Evolutionary conservation across 2,329 filamentous ascomycete genomes (phyloP).

Genomic region (Fusarium mundagurra): DNA sequence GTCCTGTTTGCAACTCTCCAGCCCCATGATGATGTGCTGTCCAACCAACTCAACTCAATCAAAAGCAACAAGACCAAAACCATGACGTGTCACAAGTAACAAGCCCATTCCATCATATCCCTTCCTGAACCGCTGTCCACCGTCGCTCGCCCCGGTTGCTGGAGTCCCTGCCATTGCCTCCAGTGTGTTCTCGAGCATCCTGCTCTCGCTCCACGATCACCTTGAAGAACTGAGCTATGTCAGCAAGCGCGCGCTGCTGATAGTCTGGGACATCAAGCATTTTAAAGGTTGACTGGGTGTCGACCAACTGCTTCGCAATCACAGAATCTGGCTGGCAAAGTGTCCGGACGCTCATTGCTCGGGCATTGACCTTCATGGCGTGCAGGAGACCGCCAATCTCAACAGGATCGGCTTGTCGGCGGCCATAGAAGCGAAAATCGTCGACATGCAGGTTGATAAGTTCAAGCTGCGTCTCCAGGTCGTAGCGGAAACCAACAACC

Average conservation of each 20-base stretch:
- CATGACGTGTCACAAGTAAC: background rate
- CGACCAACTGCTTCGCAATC: conserved; percentile 66
- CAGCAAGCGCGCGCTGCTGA: conserved; percentile 58
- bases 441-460: conserved; percentile 60
- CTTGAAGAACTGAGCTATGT: conserved; percentile 65
- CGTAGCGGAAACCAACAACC: conserved; percentile 67
- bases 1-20: background rate
- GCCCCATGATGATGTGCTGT: background rate
- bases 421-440: conserved; percentile 65
- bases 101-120: background rate
- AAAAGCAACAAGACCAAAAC: background rate
- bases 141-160: conserved; percentile 4
- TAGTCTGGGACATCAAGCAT: conserved; percentile 57
- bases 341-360: conserved; percentile 63
- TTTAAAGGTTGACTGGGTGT: conserved; percentile 61
- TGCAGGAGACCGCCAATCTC: conserved; percentile 61
- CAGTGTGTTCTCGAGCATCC: conserved; percentile 40
- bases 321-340: conserved; percentile 68
- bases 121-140: conserved; percentile 8
- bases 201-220: conserved; percentile 60
- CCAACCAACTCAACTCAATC: background rate
- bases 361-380: conserved; percentile 62
- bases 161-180: conserved; percentile 11
- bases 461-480: conserved; percentile 69
- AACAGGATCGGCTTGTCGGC: conserved; percentile 52